Evolutionary conservation across 2,329 filamentous ascomycete genomes (phyloP).

Genomic region (Fusarium aywerte): DNA sequence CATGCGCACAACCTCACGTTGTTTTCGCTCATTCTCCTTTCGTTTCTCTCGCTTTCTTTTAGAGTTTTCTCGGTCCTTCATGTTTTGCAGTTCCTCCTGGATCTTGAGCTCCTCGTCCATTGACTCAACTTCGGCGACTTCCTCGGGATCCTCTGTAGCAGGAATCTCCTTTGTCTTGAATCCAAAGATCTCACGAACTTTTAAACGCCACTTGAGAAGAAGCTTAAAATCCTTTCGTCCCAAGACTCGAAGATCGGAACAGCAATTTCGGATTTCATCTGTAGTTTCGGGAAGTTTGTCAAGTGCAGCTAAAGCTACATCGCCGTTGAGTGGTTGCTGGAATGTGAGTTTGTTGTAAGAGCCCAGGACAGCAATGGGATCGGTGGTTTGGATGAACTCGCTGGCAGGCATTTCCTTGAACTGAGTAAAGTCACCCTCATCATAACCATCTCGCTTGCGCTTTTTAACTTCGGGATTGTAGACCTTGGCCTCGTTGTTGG

Average conservation of each 20-base stretch:
- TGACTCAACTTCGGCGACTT: constrained; percentile 82
- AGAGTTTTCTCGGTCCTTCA: constrained; percentile 81
- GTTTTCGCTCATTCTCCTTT: constrained; percentile 91
- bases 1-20: constrained; percentile 94
- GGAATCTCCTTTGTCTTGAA: constrained; percentile 78
- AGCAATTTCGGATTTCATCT: constrained; percentile 80
- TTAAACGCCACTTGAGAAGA: constrained; percentile 88
- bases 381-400: constrained; percentile 92
- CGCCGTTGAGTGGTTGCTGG: constrained; percentile 79
- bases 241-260: constrained; percentile 86
- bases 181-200: constrained; percentile 89
- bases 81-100: constrained; percentile 83
- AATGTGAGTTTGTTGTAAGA: constrained; percentile 87
- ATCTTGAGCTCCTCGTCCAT: constrained; percentile 97
- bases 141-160: constrained; percentile 61
- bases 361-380: constrained; percentile 93
- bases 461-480: constrained; percentile 99
- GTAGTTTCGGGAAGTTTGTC: constrained; percentile 89
- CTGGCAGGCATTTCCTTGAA: constrained; percentile 89
- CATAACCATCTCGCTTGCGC: constrained; percentile 96
- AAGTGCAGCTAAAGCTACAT: constrained; percentile 87
- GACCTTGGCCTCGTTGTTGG: constrained; percentile 97
- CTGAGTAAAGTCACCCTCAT: constrained; percentile 93
- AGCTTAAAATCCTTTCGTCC: constrained; percentile 95
- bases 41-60: constrained; percentile 86